phyloP scores from a whole-genome alignment of 2,329 filamentous ascomycete species.

The Stagonosporopsis chrysanthemi region DNA sequence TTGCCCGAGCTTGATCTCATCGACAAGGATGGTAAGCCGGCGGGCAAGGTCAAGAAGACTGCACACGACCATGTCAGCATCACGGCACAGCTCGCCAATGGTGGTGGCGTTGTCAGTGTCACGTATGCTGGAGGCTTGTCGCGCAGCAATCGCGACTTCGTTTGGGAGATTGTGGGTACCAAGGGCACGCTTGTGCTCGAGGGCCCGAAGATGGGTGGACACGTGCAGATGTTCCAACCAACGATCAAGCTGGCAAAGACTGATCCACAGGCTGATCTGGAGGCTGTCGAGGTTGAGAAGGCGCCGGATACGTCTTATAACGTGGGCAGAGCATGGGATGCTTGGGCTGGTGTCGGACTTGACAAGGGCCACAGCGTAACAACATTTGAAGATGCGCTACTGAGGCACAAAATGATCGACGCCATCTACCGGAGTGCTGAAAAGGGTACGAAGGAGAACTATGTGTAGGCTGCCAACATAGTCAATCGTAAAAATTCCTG shows the following conservation, averaged over 20 bases:
- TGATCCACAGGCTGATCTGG: constrained; percentile 48
- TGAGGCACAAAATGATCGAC: constrained; percentile 48
- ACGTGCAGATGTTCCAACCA: constrained; percentile 55
- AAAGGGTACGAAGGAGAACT: constrained; percentile 39
- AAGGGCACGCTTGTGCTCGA: constrained; percentile 46
- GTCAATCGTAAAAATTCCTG: background rate
- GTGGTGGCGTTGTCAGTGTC: constrained; percentile 35
- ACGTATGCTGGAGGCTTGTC: constrained; percentile 32
- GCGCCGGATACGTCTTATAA: constrained; percentile 58
- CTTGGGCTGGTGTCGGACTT: constrained; percentile 53
- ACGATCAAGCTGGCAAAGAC: constrained; percentile 40
- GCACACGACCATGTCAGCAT: constrained; percentile 41
- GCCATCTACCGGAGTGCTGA: constrained; percentile 46
- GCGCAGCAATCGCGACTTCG: constrained; percentile 36
- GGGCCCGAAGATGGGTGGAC: constrained; percentile 30
- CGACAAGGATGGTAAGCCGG: constrained; percentile 27
- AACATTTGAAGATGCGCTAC: constrained; percentile 45
- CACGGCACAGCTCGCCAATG: constrained; percentile 28
- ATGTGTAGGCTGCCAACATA: constrained; percentile 24
- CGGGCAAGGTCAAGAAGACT: constrained; percentile 33
- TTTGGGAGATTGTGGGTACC: constrained; percentile 51
- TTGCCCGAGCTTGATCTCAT: constrained; percentile 31
- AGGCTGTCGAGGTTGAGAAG: constrained; percentile 58
- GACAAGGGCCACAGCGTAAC: constrained; percentile 36
- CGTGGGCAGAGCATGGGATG: constrained; percentile 65